Base-by-base conservation (phyloP, 2,329 filamentous ascomycete genomes). In the Aspergillus pseudoterreus region DNA sequence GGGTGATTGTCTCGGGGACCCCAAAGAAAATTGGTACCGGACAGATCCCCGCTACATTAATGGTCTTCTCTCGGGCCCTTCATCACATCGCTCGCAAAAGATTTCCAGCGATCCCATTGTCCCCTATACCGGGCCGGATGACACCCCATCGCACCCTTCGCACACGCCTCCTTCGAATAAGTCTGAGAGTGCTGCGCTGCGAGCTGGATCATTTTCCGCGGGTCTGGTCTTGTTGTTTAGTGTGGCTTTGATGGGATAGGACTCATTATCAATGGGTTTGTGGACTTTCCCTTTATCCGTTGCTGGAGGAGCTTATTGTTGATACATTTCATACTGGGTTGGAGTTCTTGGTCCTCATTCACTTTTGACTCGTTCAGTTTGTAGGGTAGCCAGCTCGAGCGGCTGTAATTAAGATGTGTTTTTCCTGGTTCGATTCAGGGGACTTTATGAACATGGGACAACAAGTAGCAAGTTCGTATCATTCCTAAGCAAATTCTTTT, bases 1-100 rank as follows among this genome's bases (percentile, higher is more conserved):
- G 8, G 73, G 72, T 17, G 71, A 75, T 48, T 76, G 73, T 53
- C 61, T 76, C 6, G 62, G 61, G 11, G 73, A 75, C 36, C 63
- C 67, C 3, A 59, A 64, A 4, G 61, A 69, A 9, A 61, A 68
- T 44, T 75, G 73, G 71, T 75, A 75, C 53, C 72, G 73, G 49
- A 66, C 65, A 53, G 73, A 74, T 17, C 43, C 53, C 24, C 49
- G 43, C 15, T 46, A 47, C 14, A 9, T 17, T 21, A 47, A 51
- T 49, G 62, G 60, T 11, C 58, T 60, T 57, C 56, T 53, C 43
- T 53, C 27, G 27, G 27, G 8, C 10, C 8, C 27, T 11, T 30
- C 27, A 30, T 30, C 27, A 11, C 27, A 30, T 11, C 27, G 27
- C 27, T 30, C 27, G 27, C 27, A 30, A 10, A 30, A 30, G 27